Conservation (phyloP, 129 eudicot genomes). For the Deinandra increscens region DNA sequence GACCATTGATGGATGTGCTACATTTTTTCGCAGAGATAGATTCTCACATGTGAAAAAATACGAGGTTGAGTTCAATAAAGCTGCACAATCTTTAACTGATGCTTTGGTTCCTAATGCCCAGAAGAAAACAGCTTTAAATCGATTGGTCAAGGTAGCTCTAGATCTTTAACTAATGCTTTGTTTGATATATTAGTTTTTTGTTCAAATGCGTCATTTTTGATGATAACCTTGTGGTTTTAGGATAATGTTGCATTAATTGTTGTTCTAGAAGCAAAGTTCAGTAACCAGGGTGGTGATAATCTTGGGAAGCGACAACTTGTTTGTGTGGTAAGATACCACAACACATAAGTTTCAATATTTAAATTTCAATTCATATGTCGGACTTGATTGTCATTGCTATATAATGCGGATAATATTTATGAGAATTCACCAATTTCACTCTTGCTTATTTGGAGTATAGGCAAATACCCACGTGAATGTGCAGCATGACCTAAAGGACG, state of each 20-base stretch:
- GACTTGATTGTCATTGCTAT: background rate
- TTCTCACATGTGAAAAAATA: conserved; percentile 59
- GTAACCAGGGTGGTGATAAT: conserved; percentile 76
- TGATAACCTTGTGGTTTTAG: conserved; percentile 34
- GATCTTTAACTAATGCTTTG: background rate
- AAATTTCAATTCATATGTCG: background rate
- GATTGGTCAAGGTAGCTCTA: conserved; percentile 44
- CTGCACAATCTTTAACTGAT: conserved; percentile 57
- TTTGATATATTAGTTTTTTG: background rate
- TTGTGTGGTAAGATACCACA: conserved; percentile 80
- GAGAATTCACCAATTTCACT: conserved; percentile 1
- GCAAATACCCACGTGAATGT: conserved; percentile 96
- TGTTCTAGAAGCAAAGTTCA: conserved; percentile 93
- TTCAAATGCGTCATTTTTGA: conserved; percentile 3
- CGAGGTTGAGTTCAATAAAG: conserved; percentile 63
- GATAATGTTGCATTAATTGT: conserved; percentile 89
- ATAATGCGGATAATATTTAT: background rate
- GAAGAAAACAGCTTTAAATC: conserved; percentile 47
- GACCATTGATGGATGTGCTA: conserved; percentile 60
- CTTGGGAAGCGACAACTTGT: conserved; percentile 98
- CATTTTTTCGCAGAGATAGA: conserved; percentile 59
- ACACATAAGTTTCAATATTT: background rate
- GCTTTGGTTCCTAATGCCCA: conserved; percentile 53
- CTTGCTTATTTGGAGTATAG: conserved; percentile 26
- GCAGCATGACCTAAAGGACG: conserved; percentile 91